Base-by-base conservation (phyloP, 148 eudicot species). In the Agrostemma githago region DNA sequence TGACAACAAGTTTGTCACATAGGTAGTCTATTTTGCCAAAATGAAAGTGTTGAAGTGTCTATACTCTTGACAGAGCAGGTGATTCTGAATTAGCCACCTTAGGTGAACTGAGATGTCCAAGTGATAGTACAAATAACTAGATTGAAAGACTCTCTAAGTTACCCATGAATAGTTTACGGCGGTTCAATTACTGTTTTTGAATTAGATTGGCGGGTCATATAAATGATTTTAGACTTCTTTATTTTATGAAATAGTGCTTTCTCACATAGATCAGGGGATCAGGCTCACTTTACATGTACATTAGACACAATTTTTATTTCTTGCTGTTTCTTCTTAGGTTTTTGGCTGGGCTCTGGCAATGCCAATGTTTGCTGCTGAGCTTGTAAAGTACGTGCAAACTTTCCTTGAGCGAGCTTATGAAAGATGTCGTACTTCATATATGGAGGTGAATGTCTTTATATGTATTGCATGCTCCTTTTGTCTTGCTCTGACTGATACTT, bases 261-360 rank as follows among this genome's bases (percentile, higher is more conserved):
- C 48, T 70, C 41, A 56, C 57, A 65, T 41, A 42, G 9, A 40
- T 3, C 34, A 43, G 53, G 37, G 26, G 9, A 40, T 3, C 34
- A 43, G 53, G 37, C 10, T 9, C 46, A 1, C 5, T 59, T 58
- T 21, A n/a, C 8, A 17, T 59, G 51, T 42, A 41, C 38, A 21
- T 56, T 4, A 14, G 16, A 12, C 65, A 20, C 8, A 7, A 46
- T 54, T 8, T 68, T 40, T 16, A 44, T 73, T 39, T 46, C 7
- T 38, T 75, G 73, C 3, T 71, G 62, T 48, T 73, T 71, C 74
- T 59, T n/a, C 40, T 72, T 75, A 96, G 99, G 96, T 96, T 40
- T 86, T 92, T 81, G 94, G 96, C 39, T 96, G 99, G 99, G 99
- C 99, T 75, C 97, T 90, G 79, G 89, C 99, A 81, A 92, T 96